Percentiles rank a stretch among this genome's conserved stretches.
phyloP scores from a whole-genome alignment of 306 rosid genomes.

The Carpinus viminea region DNA sequence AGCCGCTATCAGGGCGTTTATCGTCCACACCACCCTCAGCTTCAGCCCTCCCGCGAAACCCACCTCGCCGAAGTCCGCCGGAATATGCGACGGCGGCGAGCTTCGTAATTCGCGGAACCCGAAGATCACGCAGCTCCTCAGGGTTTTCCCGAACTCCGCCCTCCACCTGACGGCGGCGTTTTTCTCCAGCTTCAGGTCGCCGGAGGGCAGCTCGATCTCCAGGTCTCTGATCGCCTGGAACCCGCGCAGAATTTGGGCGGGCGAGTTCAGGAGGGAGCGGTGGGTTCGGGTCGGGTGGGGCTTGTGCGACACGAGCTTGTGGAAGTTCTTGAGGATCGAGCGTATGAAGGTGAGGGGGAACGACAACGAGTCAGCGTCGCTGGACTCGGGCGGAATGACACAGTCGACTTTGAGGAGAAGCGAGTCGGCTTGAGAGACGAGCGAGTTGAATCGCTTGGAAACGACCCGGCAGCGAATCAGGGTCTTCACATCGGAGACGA shows the following conservation, averaged over 20 bases:
- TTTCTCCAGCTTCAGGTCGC: slow-evolving; percentile 30
- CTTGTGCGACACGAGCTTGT: slow-evolving; percentile 27
- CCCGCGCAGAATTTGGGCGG: slow-evolving; percentile 40
- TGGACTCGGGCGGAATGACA: slow-evolving; percentile 39
- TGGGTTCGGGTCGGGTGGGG: slow-evolving; percentile 9
- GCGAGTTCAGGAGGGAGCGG: slow-evolving; percentile 28
- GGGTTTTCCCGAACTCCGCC: slow-evolving; percentile 44
- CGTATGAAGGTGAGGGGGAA: slow-evolving; percentile 24
- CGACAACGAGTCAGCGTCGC: slow-evolving; percentile 17
- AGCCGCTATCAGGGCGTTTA: slow-evolving; percentile 45
- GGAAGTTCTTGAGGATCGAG: slow-evolving; percentile 35
- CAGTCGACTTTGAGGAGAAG: slow-evolving; percentile 43
- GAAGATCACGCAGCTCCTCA: slow-evolving; percentile 40
- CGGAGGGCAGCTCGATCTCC: slow-evolving; percentile 43
- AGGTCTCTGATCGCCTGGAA: slow-evolving; percentile 37
- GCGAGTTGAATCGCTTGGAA: slow-evolving; percentile 46
- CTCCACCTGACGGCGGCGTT: slow-evolving; percentile 42
- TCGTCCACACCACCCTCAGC: slow-evolving; percentile 44
- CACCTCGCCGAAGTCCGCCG: not conserved
- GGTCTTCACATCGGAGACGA: slow-evolving; percentile 44
- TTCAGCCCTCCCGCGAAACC: slow-evolving; percentile 42
- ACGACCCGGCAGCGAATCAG: slow-evolving; percentile 47
- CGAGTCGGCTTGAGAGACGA: slow-evolving; percentile 47
- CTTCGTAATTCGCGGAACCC: slow-evolving; percentile 28
- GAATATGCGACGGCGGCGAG: not conserved